phyloP scores from a whole-genome alignment of 169 alveolate species.

The Sarcocystis neurona region DNA sequence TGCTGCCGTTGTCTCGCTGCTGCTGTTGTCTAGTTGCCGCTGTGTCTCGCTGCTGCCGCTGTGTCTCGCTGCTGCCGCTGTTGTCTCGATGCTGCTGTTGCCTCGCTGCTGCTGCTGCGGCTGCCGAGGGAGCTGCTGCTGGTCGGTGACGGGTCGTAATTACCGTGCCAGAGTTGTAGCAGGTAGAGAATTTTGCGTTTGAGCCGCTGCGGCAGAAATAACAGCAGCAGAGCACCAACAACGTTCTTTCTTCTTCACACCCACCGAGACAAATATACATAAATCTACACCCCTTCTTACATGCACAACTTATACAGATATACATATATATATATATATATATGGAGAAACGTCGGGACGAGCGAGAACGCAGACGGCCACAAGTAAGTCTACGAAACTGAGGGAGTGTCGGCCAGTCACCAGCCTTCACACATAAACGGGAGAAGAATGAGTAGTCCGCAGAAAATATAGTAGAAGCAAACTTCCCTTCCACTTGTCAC shows the following conservation, averaged over 20 bases:
- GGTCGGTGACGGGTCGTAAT: neutral
- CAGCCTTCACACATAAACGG: neutral
- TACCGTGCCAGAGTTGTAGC: conserved; percentile 49
- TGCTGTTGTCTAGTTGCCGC: neutral
- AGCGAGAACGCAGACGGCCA: too few relatives aligned
- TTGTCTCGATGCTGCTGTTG: neutral
- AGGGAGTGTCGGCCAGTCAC: too few relatives aligned
- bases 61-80: neutral
- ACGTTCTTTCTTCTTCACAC: too few relatives aligned
- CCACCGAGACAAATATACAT: too few relatives aligned
- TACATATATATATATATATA: too few relatives aligned
- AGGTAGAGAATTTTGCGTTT: conserved; percentile 25
- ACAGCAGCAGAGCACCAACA: neutral
- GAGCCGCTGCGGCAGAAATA: neutral
- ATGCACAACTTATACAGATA: too few relatives aligned
- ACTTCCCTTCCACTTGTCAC: too few relatives aligned
- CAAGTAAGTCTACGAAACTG: too few relatives aligned
- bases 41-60: neutral
- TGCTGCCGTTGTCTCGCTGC: neutral
- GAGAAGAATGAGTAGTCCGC: neutral
- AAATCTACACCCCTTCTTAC: too few relatives aligned
- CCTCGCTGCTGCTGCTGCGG: neutral
- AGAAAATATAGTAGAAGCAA: neutral
- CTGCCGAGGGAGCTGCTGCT: neutral
- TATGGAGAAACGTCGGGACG: too few relatives aligned